Evolutionary conservation across 768 basidiomycete species (phyloP).

Genomic region (Boletus eberwhitei): DNA sequence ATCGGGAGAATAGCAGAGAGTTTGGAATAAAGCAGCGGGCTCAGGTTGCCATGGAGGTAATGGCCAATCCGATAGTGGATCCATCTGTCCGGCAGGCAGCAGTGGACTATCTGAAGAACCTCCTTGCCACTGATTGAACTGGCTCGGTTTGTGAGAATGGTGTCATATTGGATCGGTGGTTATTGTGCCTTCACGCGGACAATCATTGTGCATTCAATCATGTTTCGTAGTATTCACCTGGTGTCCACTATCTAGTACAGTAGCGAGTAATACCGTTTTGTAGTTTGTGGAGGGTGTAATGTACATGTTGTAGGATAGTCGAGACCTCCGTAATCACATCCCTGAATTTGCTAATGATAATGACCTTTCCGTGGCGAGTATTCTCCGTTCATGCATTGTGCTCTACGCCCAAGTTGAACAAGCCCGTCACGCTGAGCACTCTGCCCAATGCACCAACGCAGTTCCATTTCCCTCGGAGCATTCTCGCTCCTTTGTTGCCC

Average conservation of each 20-base stretch:
- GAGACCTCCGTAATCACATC: not conserved
- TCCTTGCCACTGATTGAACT: conserved; percentile 43
- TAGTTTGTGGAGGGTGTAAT: not conserved
- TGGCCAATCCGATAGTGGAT: conserved; percentile 57
- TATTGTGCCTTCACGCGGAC: conserved; percentile 5
- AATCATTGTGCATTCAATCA: conserved; percentile 10
- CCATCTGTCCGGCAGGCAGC: conserved; percentile 62
- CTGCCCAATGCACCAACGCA: not conserved
- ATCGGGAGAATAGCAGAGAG: conserved; percentile 52
- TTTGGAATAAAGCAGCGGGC: conserved; percentile 58
- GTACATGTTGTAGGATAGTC: not conserved
- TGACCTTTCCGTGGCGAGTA: not conserved
- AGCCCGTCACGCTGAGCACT: no score
- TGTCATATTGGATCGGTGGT: conserved; percentile 1
- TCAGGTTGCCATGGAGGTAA: conserved; percentile 62
- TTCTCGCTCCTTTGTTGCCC: no score
- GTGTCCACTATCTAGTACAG: conserved; percentile 1
- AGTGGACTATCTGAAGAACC: conserved; percentile 67
- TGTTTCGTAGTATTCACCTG: conserved; percentile 9
- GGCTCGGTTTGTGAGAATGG: conserved; percentile 10
- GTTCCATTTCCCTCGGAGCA: not conserved
- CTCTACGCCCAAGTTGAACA: not conserved
- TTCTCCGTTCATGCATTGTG: not conserved
- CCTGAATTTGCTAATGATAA: not conserved
- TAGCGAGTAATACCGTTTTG: conserved; percentile 5